Evolutionary conservation across 345 rosid genomes (phyloP).

Genomic region (Capsella bursapastoris): DNA sequence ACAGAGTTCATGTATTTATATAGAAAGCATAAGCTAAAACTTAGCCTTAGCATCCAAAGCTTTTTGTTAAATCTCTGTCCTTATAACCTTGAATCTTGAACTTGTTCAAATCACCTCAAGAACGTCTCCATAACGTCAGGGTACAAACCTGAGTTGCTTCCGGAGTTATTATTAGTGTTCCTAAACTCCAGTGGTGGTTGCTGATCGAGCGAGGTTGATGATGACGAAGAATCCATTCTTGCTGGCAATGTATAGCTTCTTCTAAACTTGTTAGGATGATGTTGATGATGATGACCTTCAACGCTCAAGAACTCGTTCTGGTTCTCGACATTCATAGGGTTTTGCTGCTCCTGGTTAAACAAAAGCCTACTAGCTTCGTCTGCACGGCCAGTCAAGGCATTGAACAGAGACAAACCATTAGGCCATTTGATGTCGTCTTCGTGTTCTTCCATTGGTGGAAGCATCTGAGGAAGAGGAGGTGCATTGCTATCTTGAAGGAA

Average conservation of each 20-base stretch:
- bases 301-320: slow-evolving; percentile 72
- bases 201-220: slow-evolving; percentile 68
- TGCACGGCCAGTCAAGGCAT: slow-evolving; percentile 73
- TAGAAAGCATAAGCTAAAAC: slow-evolving; percentile 13
- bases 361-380: slow-evolving; percentile 71
- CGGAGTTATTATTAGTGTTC: slow-evolving; percentile 48
- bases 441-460: slow-evolving; percentile 73
- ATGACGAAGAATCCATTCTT: slow-evolving; percentile 70
- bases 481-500: slow-evolving; percentile 71
- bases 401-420: slow-evolving; percentile 75
- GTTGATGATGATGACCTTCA: slow-evolving; percentile 58
- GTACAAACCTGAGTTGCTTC: slow-evolving; percentile 59
- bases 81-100: slow-evolving; percentile 8
- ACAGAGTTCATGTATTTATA: slow-evolving; percentile 13
- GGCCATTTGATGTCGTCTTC: slow-evolving; percentile 95
- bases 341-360: slow-evolving; percentile 63
- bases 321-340: slow-evolving; percentile 44
- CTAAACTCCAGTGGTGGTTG: slow-evolving; percentile 52
- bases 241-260: slow-evolving; percentile 77
- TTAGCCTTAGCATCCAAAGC: slow-evolving; percentile 20
- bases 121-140: slow-evolving; percentile 77
- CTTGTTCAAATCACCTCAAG: slow-evolving; percentile 61
- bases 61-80: background rate
- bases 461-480: slow-evolving; percentile 61
- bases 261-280: slow-evolving; percentile 63